Conservation (phyloP, 208 protist species). For the Crithidia acanthocephali region DNA sequence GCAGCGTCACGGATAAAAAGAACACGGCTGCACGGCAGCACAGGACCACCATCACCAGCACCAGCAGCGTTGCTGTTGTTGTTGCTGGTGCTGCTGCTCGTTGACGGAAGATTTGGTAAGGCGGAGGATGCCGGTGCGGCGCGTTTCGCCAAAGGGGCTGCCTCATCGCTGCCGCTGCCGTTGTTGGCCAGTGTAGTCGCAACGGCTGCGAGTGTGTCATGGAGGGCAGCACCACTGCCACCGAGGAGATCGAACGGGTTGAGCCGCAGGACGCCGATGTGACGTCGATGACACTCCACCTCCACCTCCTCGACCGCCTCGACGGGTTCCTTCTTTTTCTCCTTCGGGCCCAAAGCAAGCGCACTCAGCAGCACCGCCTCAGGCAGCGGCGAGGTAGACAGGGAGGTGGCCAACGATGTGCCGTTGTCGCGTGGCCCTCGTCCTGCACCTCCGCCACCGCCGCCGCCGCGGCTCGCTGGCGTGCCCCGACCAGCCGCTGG, state of each 20-base stretch:
- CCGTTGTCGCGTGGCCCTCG: not conserved
- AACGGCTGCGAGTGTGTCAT: too few species aligned
- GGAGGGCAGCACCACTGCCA: not conserved
- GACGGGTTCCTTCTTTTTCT: not conserved
- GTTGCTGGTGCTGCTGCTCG: not conserved
- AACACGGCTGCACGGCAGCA: conserved; percentile 26
- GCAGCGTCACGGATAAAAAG: conserved; percentile 19
- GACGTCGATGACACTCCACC: conserved; percentile 6
- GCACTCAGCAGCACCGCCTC: not conserved
- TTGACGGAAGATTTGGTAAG: not conserved
- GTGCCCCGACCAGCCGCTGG: not conserved
- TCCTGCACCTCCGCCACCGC: not conserved
- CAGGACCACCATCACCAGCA: not conserved
- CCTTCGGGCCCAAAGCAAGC: not conserved
- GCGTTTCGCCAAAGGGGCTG: not conserved
- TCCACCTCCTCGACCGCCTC: not conserved
- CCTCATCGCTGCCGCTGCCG: not conserved
- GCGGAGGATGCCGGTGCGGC: not conserved
- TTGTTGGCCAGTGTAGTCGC: not conserved
- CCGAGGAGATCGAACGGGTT: conserved; percentile 17
- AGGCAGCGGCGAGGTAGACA: conserved; percentile 4
- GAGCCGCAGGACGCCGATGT: conserved; percentile 12
- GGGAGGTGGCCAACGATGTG: not conserved
- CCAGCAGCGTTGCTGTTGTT: not conserved
- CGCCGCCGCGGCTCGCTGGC: conserved; percentile 1